Evolutionary conservation across 2,329 filamentous ascomycete genomes (phyloP).

Genomic region (Fusarium camptoceras): DNA sequence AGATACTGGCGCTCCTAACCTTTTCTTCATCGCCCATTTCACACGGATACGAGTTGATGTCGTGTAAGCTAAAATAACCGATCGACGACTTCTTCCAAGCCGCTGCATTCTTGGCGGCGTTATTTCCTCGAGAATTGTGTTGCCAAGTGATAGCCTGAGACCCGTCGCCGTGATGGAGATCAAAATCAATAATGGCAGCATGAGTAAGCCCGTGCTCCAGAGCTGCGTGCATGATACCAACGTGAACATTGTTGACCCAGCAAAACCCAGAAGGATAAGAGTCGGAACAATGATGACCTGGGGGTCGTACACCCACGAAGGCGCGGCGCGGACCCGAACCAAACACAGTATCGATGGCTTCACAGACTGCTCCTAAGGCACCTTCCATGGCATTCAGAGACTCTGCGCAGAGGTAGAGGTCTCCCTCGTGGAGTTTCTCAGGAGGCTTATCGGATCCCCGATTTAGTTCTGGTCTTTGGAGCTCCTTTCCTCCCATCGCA

Average conservation of each 20-base stretch:
- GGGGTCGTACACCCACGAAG: constrained; percentile 92
- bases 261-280: constrained; percentile 94
- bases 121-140: constrained; percentile 77
- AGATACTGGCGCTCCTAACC: constrained; percentile 91
- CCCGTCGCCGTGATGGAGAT: constrained; percentile 93
- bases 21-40: constrained; percentile 94
- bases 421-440: constrained; percentile 82
- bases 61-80: constrained; percentile 96
- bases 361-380: constrained; percentile 90
- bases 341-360: constrained; percentile 90
- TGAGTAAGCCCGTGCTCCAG: constrained; percentile 89
- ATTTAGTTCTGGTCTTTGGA: constrained; percentile 75
- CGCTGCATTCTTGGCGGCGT: constrained; percentile 75
- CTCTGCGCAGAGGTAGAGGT: constrained; percentile 89
- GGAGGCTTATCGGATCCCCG: constrained; percentile 60
- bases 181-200: constrained; percentile 92
- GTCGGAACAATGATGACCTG: constrained; percentile 94
- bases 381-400: constrained; percentile 91
- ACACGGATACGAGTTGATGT: constrained; percentile 98
- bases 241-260: constrained; percentile 98
- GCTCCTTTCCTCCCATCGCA: constrained; percentile 80
- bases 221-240: constrained; percentile 92
- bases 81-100: constrained; percentile 86
- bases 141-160: constrained; percentile 95
- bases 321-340: constrained; percentile 74